Base-by-base conservation (phyloP, 495 filamentous ascomycete genomes). In the Talaromyces proteolyticus region DNA sequence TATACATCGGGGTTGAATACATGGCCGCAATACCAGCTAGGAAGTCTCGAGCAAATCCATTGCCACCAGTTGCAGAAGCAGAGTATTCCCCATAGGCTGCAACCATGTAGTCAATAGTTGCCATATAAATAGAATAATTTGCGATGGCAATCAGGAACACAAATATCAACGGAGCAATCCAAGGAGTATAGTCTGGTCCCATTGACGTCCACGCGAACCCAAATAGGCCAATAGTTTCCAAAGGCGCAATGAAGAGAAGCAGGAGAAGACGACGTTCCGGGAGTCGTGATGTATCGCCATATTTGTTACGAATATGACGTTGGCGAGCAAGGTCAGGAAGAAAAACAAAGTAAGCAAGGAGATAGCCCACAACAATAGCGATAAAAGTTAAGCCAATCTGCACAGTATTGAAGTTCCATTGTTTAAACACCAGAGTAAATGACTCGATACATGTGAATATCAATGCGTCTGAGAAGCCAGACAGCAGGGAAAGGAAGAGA, bases 61-160 rank as follows among this genome's bases (percentile, higher is more conserved):
- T 87, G 1, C 83, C 84, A 17, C 87, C 87, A 1, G 87, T 90
- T 0, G 87, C 87, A 1, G 86, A 89, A 3, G 87, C 85, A 21
- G 85, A 82, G 62, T 89, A 90, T 0, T 82, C 84, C 0, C 87
- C 87, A 60, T 91, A 90, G 1, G 84, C 78, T 38, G 78, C 81
- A n/a, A 90, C 80, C 87, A 89, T 90, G 67, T 91, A 91, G 55
- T 91, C 87, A 50, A 90, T 87, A 0, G 87, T 89, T 0, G 84
- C 85, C 85, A 89, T 88, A 65, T 87, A 86, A 54, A 87, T 86
- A 42, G 75, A 72, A 53, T 86, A 86, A 57, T 87, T 85, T 20
- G 83, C 82, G 48, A 85, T 83, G 7, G 80, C 82, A 49, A 87
- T 81, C n/a, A 86, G 58, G 18, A 70, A 70, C 1, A 70, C 68